Evolutionary conservation across 306 rosid genomes (phyloP).

Genomic region (Rubus idaeus): DNA sequence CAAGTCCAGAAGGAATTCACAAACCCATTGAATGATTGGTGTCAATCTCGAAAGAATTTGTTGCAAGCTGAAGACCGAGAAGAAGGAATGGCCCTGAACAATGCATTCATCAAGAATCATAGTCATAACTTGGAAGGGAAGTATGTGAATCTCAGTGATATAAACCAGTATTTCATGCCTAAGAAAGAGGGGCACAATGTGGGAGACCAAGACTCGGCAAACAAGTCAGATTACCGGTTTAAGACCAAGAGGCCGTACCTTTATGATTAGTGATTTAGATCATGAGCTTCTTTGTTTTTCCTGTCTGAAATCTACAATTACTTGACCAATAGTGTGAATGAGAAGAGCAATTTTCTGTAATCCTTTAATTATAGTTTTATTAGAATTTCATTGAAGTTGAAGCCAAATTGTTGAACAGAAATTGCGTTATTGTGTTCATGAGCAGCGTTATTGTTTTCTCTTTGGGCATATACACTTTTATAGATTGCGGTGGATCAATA

Average conservation of each 20-base stretch:
- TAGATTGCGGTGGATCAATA: neutral
- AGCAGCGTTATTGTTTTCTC: neutral
- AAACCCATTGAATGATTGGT: no score
- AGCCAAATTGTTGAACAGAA: neutral
- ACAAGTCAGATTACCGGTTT: neutral
- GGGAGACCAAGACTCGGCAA: neutral
- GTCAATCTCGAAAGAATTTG: no score
- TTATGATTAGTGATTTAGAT: neutral
- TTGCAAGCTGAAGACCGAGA: no score
- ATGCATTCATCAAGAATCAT: neutral
- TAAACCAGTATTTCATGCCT: neutral
- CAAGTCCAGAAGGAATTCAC: neutral
- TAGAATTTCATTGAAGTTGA: neutral
- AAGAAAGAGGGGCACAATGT: neutral
- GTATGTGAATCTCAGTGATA: neutral
- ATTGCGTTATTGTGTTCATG: neutral
- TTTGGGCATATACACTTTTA: neutral
- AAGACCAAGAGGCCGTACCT: slow-evolving; percentile 8
- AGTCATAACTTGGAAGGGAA: neutral
- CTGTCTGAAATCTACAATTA: neutral
- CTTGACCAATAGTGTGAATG: neutral
- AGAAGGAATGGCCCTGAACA: neutral
- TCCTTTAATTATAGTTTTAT: neutral
- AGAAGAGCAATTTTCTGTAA: neutral
- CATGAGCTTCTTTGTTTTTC: neutral